Evolutionary conservation across 129 eudicot genomes (phyloP).

Genomic region (Gnaphalium uliginosum): DNA sequence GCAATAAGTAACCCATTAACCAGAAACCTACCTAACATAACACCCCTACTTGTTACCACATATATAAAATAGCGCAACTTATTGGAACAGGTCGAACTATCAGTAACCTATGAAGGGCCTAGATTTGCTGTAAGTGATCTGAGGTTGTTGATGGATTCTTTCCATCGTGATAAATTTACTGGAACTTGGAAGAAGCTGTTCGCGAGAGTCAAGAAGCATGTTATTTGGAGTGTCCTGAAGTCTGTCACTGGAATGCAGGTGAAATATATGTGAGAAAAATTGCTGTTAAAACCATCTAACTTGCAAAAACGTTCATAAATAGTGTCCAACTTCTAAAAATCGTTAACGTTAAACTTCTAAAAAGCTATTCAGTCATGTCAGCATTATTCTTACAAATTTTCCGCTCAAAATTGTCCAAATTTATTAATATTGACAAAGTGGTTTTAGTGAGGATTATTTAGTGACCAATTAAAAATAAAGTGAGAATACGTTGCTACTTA

Average conservation of each 20-base stretch:
- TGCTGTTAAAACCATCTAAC: neutral
- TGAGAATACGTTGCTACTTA: neutral
- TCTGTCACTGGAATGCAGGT: slow-evolving; percentile 99
- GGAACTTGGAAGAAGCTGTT: slow-evolving; percentile 95
- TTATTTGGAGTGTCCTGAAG: slow-evolving; percentile 94
- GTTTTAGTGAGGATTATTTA: neutral
- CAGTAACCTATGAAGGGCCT: slow-evolving; percentile 89
- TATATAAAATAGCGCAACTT: neutral
- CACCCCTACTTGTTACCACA: neutral
- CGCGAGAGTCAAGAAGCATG: slow-evolving; percentile 83
- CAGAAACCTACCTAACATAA: neutral
- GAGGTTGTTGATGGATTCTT: slow-evolving; percentile 89
- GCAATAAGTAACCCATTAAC: neutral
- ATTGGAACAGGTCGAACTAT: slow-evolving; percentile 64
- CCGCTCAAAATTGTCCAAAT: neutral
- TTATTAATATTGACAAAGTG: neutral
- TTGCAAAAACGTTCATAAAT: neutral
- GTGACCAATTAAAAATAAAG: neutral
- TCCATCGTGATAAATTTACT: slow-evolving; percentile 79
- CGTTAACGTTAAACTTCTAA: neutral
- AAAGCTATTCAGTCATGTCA: neutral
- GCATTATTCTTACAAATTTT: neutral
- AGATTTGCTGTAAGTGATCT: slow-evolving; percentile 93
- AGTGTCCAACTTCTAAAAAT: neutral
- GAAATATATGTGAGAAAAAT: neutral